Evolutionary conservation across 768 basidiomycete genomes (phyloP).

Genomic region (Leccinum sublutescens): DNA sequence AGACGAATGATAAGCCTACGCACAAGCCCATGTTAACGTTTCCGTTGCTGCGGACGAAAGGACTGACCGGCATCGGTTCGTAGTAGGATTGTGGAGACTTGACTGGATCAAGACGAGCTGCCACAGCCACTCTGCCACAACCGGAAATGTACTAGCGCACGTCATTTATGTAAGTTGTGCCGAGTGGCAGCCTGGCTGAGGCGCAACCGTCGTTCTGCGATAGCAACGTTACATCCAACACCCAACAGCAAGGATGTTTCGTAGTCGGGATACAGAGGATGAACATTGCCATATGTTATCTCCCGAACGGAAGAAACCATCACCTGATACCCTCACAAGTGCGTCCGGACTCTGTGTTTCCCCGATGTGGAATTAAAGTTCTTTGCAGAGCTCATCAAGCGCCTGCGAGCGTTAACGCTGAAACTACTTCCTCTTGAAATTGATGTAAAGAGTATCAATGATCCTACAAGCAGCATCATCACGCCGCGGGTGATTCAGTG

Average conservation of each 20-base stretch:
- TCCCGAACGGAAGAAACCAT: constrained; percentile 48
- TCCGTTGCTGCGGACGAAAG: background rate
- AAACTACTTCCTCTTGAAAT: constrained; percentile 82
- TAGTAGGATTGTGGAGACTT: background rate
- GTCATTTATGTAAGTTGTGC: too few species aligned
- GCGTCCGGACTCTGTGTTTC: constrained; percentile 22
- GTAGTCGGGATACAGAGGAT: constrained; percentile 22
- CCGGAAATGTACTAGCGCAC: background rate
- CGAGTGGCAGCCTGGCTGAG: background rate
- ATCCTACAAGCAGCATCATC: constrained; percentile 80
- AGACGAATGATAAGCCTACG: constrained; percentile 93
- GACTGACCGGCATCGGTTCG: constrained; percentile 53
- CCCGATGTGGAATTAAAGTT: background rate
- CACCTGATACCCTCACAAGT: constrained; percentile 79
- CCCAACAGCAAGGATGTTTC: constrained; percentile 22
- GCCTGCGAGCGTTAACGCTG: constrained; percentile 73
- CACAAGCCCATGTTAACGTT: background rate
- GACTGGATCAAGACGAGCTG: constrained; percentile 26
- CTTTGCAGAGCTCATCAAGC: constrained; percentile 69
- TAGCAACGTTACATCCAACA: background rate
- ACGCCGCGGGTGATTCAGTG: constrained; percentile 77
- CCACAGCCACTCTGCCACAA: constrained; percentile 19
- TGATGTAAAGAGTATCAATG: constrained; percentile 57
- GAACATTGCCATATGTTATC: constrained; percentile 49
- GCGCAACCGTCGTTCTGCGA: background rate